Base-by-base conservation (phyloP, 1,284 basidiomycete species). In the Rhodotorula sp. region DNA sequence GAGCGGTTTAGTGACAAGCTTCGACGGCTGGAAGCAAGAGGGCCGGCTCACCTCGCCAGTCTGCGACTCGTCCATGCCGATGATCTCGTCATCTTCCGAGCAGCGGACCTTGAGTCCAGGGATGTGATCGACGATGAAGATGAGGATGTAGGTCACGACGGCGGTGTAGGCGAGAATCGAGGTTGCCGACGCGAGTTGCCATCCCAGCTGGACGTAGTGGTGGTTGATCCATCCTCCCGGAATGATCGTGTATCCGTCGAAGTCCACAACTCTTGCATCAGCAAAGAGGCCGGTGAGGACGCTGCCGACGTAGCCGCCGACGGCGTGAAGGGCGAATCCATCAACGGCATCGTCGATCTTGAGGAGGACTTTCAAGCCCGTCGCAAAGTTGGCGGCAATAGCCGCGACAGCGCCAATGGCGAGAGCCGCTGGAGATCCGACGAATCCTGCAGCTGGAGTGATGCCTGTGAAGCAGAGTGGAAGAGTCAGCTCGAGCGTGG, bases 71-170 rank as follows among this genome's bases (percentile, higher is more conserved):
- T 62, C 61, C 72, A 96, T 88, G 72, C 95, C 95, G 68, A 97
- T 83, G 70, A 94, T 89, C 83, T 98, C 94, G 44, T 88, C 86
- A 74, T 93, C 90, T 76, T 95, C 93, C 44, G 83, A 82, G 27
- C 86, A 85, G 68, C 93, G 88, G 58, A 99, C 86, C 64, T 89
- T 85, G 71, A 92, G 84, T 72, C 88, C 88, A 4, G 95, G 95
- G 77, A 96, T 91, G 81, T 84, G 92, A 84, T 98, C 93, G 87
- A 98, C 90, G 77, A 88, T 82, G 89, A 94, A 93, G 64, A 92
- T 85, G 80, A 97, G 91, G 81, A 93, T 84, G 62, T 61, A 95
- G 13, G 82, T 82, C 54, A 94, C 81, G 62, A 90, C 90, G 29
- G 91, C 84, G 59, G 66, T 65, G 53, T 62, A 95, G 6, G 82